phyloP scores from a whole-genome alignment of 345 rosid genomes.

The Hevea brasiliensis region DNA sequence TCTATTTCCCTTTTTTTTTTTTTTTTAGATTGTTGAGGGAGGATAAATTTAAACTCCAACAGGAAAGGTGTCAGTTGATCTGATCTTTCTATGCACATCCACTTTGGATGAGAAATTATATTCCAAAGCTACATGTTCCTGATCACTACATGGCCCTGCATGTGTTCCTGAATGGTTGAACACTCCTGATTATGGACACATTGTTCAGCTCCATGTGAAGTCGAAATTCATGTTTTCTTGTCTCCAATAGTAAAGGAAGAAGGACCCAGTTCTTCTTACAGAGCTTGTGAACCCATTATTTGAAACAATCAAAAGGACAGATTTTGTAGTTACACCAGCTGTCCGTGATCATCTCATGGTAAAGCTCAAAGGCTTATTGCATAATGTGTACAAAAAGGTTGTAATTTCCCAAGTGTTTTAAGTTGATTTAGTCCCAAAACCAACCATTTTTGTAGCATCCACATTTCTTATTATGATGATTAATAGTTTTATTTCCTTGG shows the following conservation, averaged over 20 bases:
- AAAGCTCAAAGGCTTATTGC: too few relatives aligned
- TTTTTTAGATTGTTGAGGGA: too few relatives aligned
- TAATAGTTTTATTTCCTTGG: background rate
- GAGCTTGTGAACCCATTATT: background rate
- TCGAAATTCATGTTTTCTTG: background rate
- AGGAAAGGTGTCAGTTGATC: too few relatives aligned
- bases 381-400: too few relatives aligned
- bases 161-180: background rate
- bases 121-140: background rate
- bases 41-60: too few relatives aligned
- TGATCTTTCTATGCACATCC: too few relatives aligned
- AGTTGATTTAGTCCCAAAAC: too few relatives aligned
- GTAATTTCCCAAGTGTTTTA: too few relatives aligned
- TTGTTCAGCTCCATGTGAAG: conserved; percentile 18
- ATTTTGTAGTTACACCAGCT: background rate
- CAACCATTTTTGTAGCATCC: background rate
- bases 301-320: background rate
- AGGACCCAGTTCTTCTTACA: background rate
- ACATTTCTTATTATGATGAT: too few relatives aligned
- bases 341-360: background rate
- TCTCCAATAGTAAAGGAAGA: background rate
- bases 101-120: too few relatives aligned
- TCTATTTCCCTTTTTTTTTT: too few relatives aligned
- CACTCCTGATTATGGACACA: background rate
- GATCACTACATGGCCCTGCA: background rate